Percentiles rank a stretch among this genome's conserved stretches.
phyloP scores from a whole-genome alignment of 1,284 basidiomycete species.

The Microbotryomycetes sp. region DNA sequence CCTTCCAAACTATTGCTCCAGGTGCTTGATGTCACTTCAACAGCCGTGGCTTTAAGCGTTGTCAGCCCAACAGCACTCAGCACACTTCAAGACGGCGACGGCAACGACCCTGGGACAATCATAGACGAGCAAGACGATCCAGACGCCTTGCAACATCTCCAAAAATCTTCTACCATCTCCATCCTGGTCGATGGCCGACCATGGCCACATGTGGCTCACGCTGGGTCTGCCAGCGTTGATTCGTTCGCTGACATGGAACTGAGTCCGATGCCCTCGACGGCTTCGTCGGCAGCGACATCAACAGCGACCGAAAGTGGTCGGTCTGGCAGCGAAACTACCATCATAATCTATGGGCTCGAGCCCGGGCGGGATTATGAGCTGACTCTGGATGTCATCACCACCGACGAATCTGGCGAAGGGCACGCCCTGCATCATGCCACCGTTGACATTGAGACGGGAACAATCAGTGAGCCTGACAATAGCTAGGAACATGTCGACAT shows the following conservation, averaged over 20 bases:
- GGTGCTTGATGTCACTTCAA: slow-evolving; percentile 31
- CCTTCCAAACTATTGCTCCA: slow-evolving; percentile 10
- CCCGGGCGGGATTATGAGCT: slow-evolving; percentile 30
- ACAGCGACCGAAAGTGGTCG: background rate
- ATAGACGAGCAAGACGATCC: background rate
- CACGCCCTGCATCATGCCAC: background rate
- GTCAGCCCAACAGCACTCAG: slow-evolving; percentile 1
- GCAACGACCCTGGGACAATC: background rate
- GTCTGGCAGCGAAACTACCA: slow-evolving; percentile 26
- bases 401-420: background rate
- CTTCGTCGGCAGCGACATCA: background rate
- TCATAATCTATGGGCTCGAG: slow-evolving; percentile 32
- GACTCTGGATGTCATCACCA: slow-evolving; percentile 19
- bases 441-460: slow-evolving; percentile 12
- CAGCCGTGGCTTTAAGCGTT: slow-evolving; percentile 29
- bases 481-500: too few relatives aligned
- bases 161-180: slow-evolving; percentile 23
- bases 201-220: slow-evolving; percentile 33
- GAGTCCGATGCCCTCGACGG: background rate
- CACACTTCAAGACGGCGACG: background rate
- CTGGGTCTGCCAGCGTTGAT: slow-evolving; percentile 7
- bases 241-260: background rate
- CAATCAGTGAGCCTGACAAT: slow-evolving; percentile 13
- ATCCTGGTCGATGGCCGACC: slow-evolving; percentile 28
- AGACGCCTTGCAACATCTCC: background rate